Evolutionary conservation across 192 early-diverging fungal species (phyloP).

Genomic region (Coemansia guatemalensis): DNA sequence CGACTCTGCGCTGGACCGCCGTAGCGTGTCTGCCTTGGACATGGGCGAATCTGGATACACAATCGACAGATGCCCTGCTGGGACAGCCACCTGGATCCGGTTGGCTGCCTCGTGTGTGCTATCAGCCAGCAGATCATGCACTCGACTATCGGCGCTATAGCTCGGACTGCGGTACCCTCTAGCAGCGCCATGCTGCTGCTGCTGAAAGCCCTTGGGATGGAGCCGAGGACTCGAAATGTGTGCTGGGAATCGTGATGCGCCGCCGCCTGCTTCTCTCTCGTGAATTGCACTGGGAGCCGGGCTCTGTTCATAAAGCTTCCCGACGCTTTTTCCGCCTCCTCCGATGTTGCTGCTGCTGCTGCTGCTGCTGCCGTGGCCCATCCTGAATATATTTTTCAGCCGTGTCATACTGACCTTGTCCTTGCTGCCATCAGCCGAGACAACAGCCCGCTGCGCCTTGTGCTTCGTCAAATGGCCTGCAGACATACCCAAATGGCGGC

Average conservation of each 20-base stretch:
- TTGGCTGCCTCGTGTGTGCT: conserved; percentile 1
- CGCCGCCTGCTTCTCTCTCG: not conserved
- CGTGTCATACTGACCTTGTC: conserved; percentile 49
- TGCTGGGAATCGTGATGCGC: not conserved
- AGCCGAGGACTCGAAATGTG: conserved; percentile 1
- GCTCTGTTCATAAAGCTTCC: not conserved
- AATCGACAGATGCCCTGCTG: conserved; percentile 46
- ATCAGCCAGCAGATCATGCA: not conserved
- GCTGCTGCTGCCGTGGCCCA: conserved; percentile 20
- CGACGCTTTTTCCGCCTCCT: not conserved
- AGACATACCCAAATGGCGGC: not conserved
- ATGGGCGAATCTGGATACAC: conserved; percentile 55
- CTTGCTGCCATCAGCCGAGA: conserved; percentile 16
- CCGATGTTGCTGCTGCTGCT: not conserved
- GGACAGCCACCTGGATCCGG: conserved; percentile 46
- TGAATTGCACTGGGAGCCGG: not conserved
- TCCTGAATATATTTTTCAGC: conserved; percentile 49
- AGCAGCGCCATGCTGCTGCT: conserved; percentile 7
- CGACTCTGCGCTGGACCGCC: conserved; percentile 38
- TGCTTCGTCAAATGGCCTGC: conserved; percentile 3
- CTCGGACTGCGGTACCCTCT: conserved; percentile 2
- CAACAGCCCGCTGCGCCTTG: conserved; percentile 11
- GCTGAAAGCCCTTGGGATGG: not conserved
- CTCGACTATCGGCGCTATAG: not conserved
- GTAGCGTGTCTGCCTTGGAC: conserved; percentile 48